A percentile compares a stretch with the other conserved stretches of the same genome.
Evolutionary conservation across 2,329 filamentous ascomycete species (phyloP).

Genomic region (Xylariaceae sp.): DNA sequence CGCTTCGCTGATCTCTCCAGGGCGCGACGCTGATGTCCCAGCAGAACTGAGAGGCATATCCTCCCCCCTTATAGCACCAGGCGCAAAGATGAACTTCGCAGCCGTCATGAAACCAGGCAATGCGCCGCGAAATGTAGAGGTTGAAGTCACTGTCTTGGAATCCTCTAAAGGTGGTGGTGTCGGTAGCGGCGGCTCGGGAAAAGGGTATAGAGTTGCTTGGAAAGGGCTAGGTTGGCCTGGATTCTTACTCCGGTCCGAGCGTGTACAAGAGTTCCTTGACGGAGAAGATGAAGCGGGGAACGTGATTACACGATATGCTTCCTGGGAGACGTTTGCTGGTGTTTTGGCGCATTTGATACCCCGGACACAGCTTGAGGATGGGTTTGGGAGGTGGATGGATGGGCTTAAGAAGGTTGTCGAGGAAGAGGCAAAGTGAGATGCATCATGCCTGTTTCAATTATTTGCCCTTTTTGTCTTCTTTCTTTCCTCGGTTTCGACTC

Average conservation of each 20-base stretch:
- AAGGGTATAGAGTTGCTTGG: constrained; percentile 14
- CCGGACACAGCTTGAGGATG: constrained; percentile 11
- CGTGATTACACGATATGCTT: constrained; percentile 7
- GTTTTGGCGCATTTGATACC: constrained; percentile 12
- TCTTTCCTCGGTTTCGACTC: too few relatives aligned
- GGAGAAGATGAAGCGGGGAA: neutral
- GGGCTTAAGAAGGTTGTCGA: constrained; percentile 15
- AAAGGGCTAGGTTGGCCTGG: constrained; percentile 5
- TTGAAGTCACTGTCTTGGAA: constrained; percentile 14
- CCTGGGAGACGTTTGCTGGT: constrained; percentile 18
- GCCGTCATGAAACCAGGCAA: constrained; percentile 13
- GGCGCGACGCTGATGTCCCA: neutral
- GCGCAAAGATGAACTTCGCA: constrained; percentile 12
- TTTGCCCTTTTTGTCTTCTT: neutral
- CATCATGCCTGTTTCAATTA: neutral
- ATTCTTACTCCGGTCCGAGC: constrained; percentile 18
- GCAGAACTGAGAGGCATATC: constrained; percentile 2
- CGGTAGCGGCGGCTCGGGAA: neutral
- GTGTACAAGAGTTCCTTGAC: constrained; percentile 19
- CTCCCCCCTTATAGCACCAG: neutral
- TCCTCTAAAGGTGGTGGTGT: neutral
- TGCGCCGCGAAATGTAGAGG: constrained; percentile 7
- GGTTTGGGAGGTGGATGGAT: constrained; percentile 15
- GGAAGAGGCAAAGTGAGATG: neutral
- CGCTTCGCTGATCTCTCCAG: constrained; percentile 2